phyloP scores from a whole-genome alignment of 2,329 filamentous ascomycete genomes.

The Cercospora citrullina region DNA sequence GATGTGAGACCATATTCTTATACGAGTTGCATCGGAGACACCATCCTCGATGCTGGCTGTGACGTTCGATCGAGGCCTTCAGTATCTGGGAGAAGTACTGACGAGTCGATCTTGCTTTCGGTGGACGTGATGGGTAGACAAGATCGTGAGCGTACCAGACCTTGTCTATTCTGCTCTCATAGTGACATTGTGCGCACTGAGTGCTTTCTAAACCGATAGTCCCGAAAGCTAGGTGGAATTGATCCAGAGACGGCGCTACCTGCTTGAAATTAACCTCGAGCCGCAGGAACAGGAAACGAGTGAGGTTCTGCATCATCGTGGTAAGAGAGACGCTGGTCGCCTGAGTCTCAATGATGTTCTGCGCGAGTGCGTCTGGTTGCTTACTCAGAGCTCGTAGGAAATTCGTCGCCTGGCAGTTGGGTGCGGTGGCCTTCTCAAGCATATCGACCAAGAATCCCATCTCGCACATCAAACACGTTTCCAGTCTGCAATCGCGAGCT shows the following conservation, averaged over 20 bases:
- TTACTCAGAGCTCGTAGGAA: slow-evolving; percentile 85
- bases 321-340: slow-evolving; percentile 70
- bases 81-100: slow-evolving; percentile 77
- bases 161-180: slow-evolving; percentile 78
- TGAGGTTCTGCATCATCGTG: slow-evolving; percentile 80
- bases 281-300: slow-evolving; percentile 80
- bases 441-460: slow-evolving; percentile 96
- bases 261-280: slow-evolving; percentile 62
- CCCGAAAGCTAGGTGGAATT: slow-evolving; percentile 71
- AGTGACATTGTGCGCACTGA: slow-evolving; percentile 80
- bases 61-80: slow-evolving; percentile 88
- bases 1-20: slow-evolving; percentile 80
- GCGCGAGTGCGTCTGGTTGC: slow-evolving; percentile 71
- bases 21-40: slow-evolving; percentile 89
- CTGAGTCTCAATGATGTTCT: slow-evolving; percentile 84
- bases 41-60: slow-evolving; percentile 88
- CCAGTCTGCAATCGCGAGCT: slow-evolving; percentile 77
- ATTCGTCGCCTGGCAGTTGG: slow-evolving; percentile 95
- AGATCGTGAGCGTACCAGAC: slow-evolving; percentile 63
- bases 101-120: slow-evolving; percentile 35
- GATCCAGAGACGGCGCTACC: slow-evolving; percentile 55
- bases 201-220: slow-evolving; percentile 73
- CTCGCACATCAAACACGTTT: slow-evolving; percentile 87
- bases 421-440: slow-evolving; percentile 91
- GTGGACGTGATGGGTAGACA: slow-evolving; percentile 40